Evolutionary conservation across 805 yeast species (phyloP), one percentile per base, ranked within the genome.

Genomic region (Wickerhamiella vanderwaltii): DNA sequence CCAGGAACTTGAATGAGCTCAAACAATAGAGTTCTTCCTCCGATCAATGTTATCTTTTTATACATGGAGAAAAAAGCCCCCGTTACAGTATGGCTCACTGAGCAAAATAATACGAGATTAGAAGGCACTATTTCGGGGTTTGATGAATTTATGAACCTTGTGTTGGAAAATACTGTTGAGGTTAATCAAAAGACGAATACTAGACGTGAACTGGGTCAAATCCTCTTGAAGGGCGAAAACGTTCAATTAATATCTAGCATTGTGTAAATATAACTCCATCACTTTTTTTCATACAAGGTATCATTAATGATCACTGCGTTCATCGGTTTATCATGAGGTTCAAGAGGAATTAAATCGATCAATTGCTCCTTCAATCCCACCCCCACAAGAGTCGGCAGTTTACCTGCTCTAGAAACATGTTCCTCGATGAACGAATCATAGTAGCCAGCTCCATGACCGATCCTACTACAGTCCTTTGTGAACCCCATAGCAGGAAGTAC

Each of bases 141-240:
- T 61, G 99, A 91, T 60, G 98, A 93, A 64, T 88, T 87, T 55
- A 93, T 91, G 98, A 91, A 91, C 57, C 63, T 77, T 13, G 80
- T 76, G 3, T 61, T 77, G 17, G 77, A 72, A 25, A 72, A 73
- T 38, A 79, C 80, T 0, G 53, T 58, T 9, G 95, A 93, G 52
- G 66, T 88, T 5, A 65, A 69, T 40, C 56, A 57, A n/a, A 70
- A 69, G 29, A 75, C 75, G 1, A 67, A 69, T 38, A 47, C 67
- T 1, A 65, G 65, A 42, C 71, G 73, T 20, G 61, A 63, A n/a
- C 44, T 58, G 43, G 67, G 68, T 16, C 52, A 81, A 45, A 73
- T 91, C 18, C 58, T 91, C 49, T 65, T 91, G 44, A 91, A 91
- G 60, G 98, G 99, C 3, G 99, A 91, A 57, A 91, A 86, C 57